Base-by-base conservation (phyloP, 148 eudicot genomes). In the Bassia scoparia region DNA sequence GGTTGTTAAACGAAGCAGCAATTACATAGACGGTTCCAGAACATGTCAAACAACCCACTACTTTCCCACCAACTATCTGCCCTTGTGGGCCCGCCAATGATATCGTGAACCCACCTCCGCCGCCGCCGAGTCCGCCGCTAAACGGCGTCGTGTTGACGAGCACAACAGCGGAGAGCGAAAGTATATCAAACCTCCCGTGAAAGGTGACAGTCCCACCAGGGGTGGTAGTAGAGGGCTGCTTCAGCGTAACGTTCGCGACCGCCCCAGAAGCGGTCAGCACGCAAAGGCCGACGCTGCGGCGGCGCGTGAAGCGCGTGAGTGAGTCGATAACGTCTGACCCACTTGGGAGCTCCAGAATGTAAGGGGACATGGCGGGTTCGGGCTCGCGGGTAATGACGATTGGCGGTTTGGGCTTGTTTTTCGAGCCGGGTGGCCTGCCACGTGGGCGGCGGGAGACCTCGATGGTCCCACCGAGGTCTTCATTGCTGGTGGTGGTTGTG, bases 401-500 rank as follows among this genome's bases (percentile, higher is more conserved):
- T 2, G 92, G 86, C 0, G 96, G 93, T 23, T 87, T 92, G 14
- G 89, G 93, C 30, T 87, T 88, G 86, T 92, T 92, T 26, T 89
- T 92, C 0, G 97, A 89, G 0, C 97, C 97, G 2, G 96, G 93
- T 0, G 97, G 96, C 2, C 97, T 83, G 46, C 97, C 97, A n/a
- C 97, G 77, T 7, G 97, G 96, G 21, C 93, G 87, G 10, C 92
- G 86, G 27, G 70, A 58, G 1, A 81, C 81, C 4, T 89, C 97
- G 37, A 89, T 77, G 1, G 90, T 76, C 14, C 83, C 84, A 37
- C 89, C 90, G 66, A 76, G 88, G 67, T 88, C 96, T 69, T 73
- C 77, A 69, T 41, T 62, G 69, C 68, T 38, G 29, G 78, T 70
- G 24, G 74, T 48, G 3, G 56, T 30, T 31, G 65, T 3, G 44